Evolutionary conservation across 192 early-diverging fungal genomes (phyloP), one percentile per base, ranked within the genome.

Genomic region (Lunasporangiospora selenospora): DNA sequence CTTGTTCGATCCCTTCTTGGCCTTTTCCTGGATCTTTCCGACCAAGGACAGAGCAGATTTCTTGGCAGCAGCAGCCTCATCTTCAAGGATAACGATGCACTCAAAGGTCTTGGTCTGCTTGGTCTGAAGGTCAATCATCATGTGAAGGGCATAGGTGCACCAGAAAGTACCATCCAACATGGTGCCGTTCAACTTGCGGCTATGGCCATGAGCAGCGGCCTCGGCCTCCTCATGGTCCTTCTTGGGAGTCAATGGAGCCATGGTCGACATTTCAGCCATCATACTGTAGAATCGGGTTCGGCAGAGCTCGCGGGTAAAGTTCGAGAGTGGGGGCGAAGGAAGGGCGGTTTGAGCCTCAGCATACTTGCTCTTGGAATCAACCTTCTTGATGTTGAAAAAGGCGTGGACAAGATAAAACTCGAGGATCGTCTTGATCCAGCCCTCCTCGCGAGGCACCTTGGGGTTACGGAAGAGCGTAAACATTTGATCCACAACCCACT

Each of bases 401-500:
- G 87, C 88, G 53, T 94, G 85, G 23, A 88, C 79, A 10, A 88
- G 71, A 16, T 91, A 58, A 66, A 95, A 92, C 24, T 83, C 78
- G 33, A 92, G 76, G 26, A 94, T 83, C 2, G 56, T 73, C 37
- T 75, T 54, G 36, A 92, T 79, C 87, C 92, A 90, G n/a, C 78
- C 79, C 61, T 93, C 90, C 32, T 88, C 80, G 19, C 88, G 90
- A n/a, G 90, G 85, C 32, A 94, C 73, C 58, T 89, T 87, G n/a
- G 79, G 70, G 48, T 89, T 89, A 23, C 85, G 79, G 54, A 95
- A 77, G 29, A 98, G 75, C 19, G 83, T 67, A 41, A 87, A 77
- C 86, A 98, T 88, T 76, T 95, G 92, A 36, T 94, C 87, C 8
- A 94, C 39, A 6, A 83, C 87, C 96, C 96, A 98, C 34, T 67